A percentile compares a stretch with the other conserved stretches of the same genome.
Evolutionary conservation across 2,329 filamentous ascomycete genomes (phyloP).

Genomic region (Paecilomyces niveus): DNA sequence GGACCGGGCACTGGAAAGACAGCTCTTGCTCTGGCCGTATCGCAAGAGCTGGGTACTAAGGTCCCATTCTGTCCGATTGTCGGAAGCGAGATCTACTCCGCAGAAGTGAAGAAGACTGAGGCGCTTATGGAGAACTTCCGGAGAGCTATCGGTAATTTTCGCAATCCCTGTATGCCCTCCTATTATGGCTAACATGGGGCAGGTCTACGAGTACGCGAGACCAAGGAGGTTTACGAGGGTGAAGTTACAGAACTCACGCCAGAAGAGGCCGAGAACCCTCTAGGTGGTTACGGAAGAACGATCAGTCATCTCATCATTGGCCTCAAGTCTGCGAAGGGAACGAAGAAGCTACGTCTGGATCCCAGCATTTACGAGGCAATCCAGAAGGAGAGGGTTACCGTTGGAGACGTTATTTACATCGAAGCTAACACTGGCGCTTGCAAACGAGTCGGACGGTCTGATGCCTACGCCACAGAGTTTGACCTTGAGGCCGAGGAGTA

Average conservation of each 20-base stretch:
- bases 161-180: background rate
- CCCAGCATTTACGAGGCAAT: conserved; percentile 99
- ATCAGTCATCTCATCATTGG: conserved; percentile 94
- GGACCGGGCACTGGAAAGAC: conserved; percentile 97
- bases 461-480: conserved; percentile 97
- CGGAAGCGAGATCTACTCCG: conserved; percentile 94
- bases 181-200: conserved; percentile 11
- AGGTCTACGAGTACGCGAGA: conserved; percentile 88
- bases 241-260: conserved; percentile 97
- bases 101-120: conserved; percentile 99
- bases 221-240: conserved; percentile 98
- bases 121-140: conserved; percentile 99
- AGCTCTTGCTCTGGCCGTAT: conserved; percentile 87
- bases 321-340: conserved; percentile 89
- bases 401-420: conserved; percentile 98
- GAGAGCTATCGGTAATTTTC: conserved; percentile 71
- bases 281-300: conserved; percentile 94
- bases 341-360: conserved; percentile 94
- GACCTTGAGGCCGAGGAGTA: conserved; percentile 98
- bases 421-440: conserved; percentile 98
- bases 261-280: conserved; percentile 94
- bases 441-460: conserved; percentile 91
- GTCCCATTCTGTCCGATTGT: conserved; percentile 98
- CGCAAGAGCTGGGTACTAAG: conserved; percentile 94
- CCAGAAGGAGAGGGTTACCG: conserved; percentile 92